Evolutionary conservation across 2,329 filamentous ascomycete species (phyloP), one percentile per base, ranked within the genome.

Genomic region (Diaporthe citri): DNA sequence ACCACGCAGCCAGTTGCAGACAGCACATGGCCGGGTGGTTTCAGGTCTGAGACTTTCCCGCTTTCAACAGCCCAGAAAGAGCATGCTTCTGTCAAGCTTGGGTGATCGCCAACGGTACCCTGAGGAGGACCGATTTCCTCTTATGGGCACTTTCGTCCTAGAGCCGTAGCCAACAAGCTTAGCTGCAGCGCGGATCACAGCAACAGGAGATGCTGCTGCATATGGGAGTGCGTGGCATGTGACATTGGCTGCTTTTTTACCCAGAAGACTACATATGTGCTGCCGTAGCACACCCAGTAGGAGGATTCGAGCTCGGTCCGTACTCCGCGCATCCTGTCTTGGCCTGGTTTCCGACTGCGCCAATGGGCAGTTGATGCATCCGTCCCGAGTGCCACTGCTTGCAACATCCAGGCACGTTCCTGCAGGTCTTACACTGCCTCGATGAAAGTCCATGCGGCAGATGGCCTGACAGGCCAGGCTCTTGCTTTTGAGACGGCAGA

Each of bases 1-100:
- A 71, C 55, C 41, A 71, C 57, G 71, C 71, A 64, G 71, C 43
- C 62, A 43, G 71, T 41, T 62, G 60, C 56, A 70, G 62, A 52
- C 55, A 73, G 46, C 60, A 75, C 71, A 67, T 51, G 59, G 57
- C 55, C 43, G 31, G 71, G 62, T 62, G 64, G 74, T 75, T 75
- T 75, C 74, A 75, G 25, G 43, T 48, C 31, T 46, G 56, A 64
- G 71, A 64, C 46, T 60, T 56, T 57, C 46, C 48, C 73, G 43
- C 69, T 36, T 64, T 56, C 25, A 12, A 36, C 71, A 69, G 48
- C 64, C 64, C 64, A 69, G 34, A 41, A 41, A 52, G 55, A 39
- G 41, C 55, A 52, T 64, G 62, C 55, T 56, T 46, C 36, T 60
- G 60, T 62, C 43, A 69, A 64, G 56, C 48, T 41, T 55, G 34